These are phyloP conservation scores for Stemphylium beticola DNA, from an alignment of 2,329 filamentous ascomycete species.

Conservation along the genomic window DNA sequence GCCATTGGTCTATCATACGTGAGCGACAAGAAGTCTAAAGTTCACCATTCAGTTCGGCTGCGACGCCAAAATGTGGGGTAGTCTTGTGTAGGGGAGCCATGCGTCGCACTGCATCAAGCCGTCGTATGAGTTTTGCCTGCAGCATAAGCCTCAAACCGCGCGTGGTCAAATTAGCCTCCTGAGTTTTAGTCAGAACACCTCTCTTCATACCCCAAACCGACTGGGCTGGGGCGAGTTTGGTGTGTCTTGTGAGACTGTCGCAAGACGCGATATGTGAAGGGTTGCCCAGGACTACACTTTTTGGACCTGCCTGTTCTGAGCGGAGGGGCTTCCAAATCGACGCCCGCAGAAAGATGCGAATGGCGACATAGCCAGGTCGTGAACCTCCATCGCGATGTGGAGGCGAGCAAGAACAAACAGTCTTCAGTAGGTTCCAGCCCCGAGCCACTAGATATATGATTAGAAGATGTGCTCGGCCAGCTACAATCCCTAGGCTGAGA, in stretches of 20 bases:
- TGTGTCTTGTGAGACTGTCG: constrained; percentile 33
- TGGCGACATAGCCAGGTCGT: constrained; percentile 5
- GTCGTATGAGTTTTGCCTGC: constrained; percentile 32
- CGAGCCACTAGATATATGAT: constrained; percentile 9
- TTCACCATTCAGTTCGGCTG: constrained; percentile 8
- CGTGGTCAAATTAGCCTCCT: constrained; percentile 27
- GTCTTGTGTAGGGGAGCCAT: constrained; percentile 10
- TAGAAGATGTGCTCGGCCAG: constrained; percentile 19
- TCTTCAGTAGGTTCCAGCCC: neutral
- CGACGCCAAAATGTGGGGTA: constrained; percentile 16
- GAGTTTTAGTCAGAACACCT: constrained; percentile 19
- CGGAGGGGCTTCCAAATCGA: constrained; percentile 7
- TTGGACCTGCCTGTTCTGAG: constrained; percentile 21
- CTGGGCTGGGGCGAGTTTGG: constrained; percentile 1
- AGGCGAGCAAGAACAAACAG: neutral
- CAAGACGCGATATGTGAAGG: constrained; percentile 18
- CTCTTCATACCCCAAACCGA: neutral
- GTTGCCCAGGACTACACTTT: neutral
- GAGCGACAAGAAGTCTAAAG: constrained; percentile 2
- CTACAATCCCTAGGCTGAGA: constrained; percentile 15
- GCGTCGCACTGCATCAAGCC: constrained; percentile 26
- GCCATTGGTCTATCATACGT: constrained; percentile 2
- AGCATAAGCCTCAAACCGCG: constrained; percentile 24
- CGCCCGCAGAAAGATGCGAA: constrained; percentile 2
- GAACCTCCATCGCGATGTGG: neutral